A percentile compares a stretch with the other conserved stretches of the same genome.
Evolutionary conservation across 768 basidiomycete genomes (phyloP).

Genomic region (Crucibulum laeve): DNA sequence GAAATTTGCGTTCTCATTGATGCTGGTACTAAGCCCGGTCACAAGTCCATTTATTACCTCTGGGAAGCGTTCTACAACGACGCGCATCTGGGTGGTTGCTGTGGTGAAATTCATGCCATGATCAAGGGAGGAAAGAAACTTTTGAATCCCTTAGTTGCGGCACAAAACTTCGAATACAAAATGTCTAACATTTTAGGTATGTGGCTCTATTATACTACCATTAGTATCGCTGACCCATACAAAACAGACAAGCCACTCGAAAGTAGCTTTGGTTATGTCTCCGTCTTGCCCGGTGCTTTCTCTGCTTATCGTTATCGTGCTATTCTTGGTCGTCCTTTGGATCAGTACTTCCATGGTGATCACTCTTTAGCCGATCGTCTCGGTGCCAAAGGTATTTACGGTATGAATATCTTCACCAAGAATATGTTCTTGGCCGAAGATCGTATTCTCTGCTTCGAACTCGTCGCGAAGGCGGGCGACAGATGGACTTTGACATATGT

Average conservation of each 20-base stretch:
- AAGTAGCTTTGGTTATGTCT: slow-evolving; percentile 93
- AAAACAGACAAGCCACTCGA: slow-evolving; percentile 86
- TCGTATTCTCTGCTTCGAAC: slow-evolving; percentile 95
- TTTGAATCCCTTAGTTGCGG: slow-evolving; percentile 87
- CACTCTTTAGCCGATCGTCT: slow-evolving; percentile 88
- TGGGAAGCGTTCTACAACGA: slow-evolving; percentile 92
- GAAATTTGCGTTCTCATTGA: slow-evolving; percentile 92
- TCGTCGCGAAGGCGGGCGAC: slow-evolving; percentile 86
- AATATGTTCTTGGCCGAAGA: slow-evolving; percentile 85
- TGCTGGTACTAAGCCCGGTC: slow-evolving; percentile 95
- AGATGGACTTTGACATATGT: slow-evolving; percentile 88
- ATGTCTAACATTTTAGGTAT: slow-evolving; percentile 94
- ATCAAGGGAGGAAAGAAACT: slow-evolving; percentile 90
- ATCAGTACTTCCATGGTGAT: slow-evolving; percentile 86
- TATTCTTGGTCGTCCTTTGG: slow-evolving; percentile 83
- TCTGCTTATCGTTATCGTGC: slow-evolving; percentile 94
- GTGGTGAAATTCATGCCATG: slow-evolving; percentile 97
- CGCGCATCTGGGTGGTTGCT: slow-evolving; percentile 76
- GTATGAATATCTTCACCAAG: slow-evolving; percentile 97
- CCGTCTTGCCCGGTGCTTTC: slow-evolving; percentile 94
- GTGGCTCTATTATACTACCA: slow-evolving; percentile 6
- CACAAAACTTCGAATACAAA: slow-evolving; percentile 97
- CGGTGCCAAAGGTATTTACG: slow-evolving; percentile 90
- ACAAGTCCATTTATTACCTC: slow-evolving; percentile 92
- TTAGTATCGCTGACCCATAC: background rate